Evolutionary conservation across 2,329 filamentous ascomycete species (phyloP).

Genomic region (Sporothrix protearum): DNA sequence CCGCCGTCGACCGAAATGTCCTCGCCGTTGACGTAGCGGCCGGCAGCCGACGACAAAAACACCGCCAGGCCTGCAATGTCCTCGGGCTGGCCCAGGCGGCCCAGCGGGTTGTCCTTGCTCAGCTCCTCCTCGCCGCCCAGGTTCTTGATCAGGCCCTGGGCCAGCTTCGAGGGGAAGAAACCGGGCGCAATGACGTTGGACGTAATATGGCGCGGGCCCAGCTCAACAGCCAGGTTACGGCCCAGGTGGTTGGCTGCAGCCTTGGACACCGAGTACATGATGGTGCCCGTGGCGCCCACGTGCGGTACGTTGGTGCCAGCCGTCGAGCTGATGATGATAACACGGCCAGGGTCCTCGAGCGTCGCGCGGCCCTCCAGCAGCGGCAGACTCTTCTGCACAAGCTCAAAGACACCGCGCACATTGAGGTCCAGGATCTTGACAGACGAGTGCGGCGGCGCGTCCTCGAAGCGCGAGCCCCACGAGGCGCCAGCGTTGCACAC

Average conservation of each 20-base stretch:
- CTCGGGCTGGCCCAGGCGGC: conserved; percentile 53
- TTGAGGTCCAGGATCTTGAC: conserved; percentile 67
- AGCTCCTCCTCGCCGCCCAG: conserved; percentile 54
- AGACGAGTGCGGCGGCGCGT: conserved; percentile 58
- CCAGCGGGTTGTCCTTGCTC: conserved; percentile 51
- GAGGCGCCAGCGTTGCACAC: conserved; percentile 68
- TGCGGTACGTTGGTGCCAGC: conserved; percentile 61
- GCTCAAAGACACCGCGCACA: conserved; percentile 67
- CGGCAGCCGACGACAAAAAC: conserved; percentile 52
- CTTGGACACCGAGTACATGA: conserved; percentile 65
- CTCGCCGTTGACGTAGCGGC: conserved; percentile 48
- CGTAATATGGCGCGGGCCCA: conserved; percentile 62
- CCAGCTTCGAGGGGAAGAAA: conserved; percentile 66
- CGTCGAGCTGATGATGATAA: conserved; percentile 64
- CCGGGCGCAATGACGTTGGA: conserved; percentile 64
- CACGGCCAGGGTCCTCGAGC: conserved; percentile 53
- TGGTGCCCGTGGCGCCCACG: conserved; percentile 58
- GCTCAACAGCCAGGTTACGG: conserved; percentile 63
- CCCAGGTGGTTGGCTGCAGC: conserved; percentile 60
- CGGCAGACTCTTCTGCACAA: conserved; percentile 53
- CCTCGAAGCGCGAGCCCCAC: conserved; percentile 65
- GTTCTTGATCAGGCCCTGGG: conserved; percentile 59
- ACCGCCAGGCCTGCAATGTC: conserved; percentile 60
- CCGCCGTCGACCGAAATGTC: conserved; percentile 39
- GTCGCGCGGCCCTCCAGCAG: conserved; percentile 33